Percentiles rank a stretch among this genome's conserved stretches.
Evolutionary conservation across 1,284 basidiomycete genomes (phyloP).

Genomic region (Pseudozyma flocculosa): DNA sequence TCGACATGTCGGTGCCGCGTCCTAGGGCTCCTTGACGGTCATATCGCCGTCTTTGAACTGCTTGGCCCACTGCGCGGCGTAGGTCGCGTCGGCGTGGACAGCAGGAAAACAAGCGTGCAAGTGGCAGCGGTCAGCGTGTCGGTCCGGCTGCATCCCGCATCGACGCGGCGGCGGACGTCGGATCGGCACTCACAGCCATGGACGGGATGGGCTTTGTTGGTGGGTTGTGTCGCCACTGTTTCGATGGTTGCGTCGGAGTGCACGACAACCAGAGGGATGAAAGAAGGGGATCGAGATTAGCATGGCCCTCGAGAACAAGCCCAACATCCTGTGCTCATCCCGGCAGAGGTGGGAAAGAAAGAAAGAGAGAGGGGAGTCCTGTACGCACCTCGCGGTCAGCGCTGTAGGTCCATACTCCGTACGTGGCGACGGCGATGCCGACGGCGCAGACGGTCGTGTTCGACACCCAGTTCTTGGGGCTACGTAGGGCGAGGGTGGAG

Average conservation of each 20-base stretch:
- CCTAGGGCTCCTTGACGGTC: slow-evolving; percentile 48
- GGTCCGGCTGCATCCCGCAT: no score
- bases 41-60: slow-evolving; percentile 56
- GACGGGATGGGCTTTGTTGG: slow-evolving; percentile 52
- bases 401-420: slow-evolving; percentile 62
- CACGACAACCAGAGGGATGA: no score
- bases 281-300: no score
- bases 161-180: no score
- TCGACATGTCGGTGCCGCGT: no score
- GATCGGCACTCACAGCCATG: slow-evolving; percentile 43
- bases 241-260: no score
- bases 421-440: slow-evolving; percentile 61
- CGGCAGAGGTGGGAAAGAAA: no score
- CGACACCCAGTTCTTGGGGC: slow-evolving; percentile 63
- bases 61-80: slow-evolving; percentile 55
- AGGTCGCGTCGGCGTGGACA: no score
- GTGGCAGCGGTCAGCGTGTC: background rate
- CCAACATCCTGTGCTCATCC: no score
- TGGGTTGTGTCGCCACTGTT: slow-evolving; percentile 53
- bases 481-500: slow-evolving; percentile 9
- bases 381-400: slow-evolving; percentile 63
- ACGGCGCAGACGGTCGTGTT: slow-evolving; percentile 62
- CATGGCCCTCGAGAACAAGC: no score
- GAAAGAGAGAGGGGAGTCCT: no score
- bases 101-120: background rate